Conservation (phyloP, 148 eudicot genomes). For the Salicornia ramosissima region DNA sequence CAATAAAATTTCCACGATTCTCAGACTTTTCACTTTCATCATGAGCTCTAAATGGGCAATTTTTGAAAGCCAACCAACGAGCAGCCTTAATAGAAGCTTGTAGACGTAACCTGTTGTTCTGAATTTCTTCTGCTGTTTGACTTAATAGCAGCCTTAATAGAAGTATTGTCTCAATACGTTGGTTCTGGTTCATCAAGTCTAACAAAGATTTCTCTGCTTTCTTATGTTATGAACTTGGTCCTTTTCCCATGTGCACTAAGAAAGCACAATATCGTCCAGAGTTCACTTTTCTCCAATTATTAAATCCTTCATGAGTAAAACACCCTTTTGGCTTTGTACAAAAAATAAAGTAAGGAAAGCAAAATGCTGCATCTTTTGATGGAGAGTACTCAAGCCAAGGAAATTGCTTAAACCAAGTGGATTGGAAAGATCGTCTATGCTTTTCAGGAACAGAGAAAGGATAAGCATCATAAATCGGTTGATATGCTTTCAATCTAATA, state of each 20-base stretch:
- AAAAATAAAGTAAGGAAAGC: not conserved
- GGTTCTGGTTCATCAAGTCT: not conserved
- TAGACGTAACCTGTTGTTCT: not conserved
- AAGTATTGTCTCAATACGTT: not conserved
- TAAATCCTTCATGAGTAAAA: no score
- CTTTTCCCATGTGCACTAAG: no score
- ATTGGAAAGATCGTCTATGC: not conserved
- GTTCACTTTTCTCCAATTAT: not conserved
- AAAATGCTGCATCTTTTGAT: not conserved
- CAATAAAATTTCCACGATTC: not conserved
- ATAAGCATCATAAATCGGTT: no score
- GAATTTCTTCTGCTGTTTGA: no score
- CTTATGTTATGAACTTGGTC: not conserved
- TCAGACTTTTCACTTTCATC: no score
- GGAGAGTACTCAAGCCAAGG: slow-evolving; percentile 4
- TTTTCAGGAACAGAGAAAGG: not conserved
- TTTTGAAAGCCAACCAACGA: not conserved
- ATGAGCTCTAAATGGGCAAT: no score
- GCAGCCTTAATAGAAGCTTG: not conserved
- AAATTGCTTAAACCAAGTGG: not conserved
- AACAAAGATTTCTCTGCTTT: no score
- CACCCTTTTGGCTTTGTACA: no score
- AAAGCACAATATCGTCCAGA: not conserved
- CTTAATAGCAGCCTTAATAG: not conserved
- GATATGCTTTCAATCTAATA: no score